Evolutionary conservation across 257 asterid species (phyloP).

Genomic region (Datura wrightii): DNA sequence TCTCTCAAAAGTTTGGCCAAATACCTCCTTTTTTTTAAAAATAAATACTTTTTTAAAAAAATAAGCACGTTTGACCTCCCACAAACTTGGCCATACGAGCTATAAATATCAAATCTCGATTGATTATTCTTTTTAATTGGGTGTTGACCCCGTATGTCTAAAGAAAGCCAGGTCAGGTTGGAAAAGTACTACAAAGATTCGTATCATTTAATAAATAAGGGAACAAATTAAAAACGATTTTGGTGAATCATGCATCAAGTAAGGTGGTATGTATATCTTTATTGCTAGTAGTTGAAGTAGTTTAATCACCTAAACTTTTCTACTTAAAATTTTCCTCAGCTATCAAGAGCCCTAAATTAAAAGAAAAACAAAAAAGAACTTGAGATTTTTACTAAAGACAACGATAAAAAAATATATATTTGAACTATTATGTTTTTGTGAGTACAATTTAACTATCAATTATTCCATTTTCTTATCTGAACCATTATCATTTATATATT

Average conservation of each 20-base stretch:
- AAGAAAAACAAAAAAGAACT: neutral
- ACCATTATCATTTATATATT: too few relatives aligned
- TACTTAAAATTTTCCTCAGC: neutral
- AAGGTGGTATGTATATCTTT: neutral
- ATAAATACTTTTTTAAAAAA: too few relatives aligned
- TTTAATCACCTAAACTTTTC: neutral
- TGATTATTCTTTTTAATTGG: slow-evolving; percentile 10
- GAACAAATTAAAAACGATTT: neutral
- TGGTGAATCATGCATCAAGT: slow-evolving; percentile 14
- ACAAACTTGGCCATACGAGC: too few relatives aligned
- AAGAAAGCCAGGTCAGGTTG: neutral
- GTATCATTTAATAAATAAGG: neutral
- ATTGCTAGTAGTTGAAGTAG: neutral
- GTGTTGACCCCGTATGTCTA: neutral
- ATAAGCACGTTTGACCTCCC: too few relatives aligned
- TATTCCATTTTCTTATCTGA: too few relatives aligned
- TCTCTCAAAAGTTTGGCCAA: too few relatives aligned
- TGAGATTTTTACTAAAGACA: neutral
- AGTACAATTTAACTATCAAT: too few relatives aligned
- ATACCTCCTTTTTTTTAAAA: too few relatives aligned
- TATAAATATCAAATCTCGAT: neutral
- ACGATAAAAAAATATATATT: too few relatives aligned
- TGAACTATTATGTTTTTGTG: too few relatives aligned
- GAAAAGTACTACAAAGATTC: neutral
- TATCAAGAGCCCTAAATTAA: neutral